phyloP scores from a whole-genome alignment of 2,329 filamentous ascomycete species.

The Torrubiellomyces zombiae region DNA sequence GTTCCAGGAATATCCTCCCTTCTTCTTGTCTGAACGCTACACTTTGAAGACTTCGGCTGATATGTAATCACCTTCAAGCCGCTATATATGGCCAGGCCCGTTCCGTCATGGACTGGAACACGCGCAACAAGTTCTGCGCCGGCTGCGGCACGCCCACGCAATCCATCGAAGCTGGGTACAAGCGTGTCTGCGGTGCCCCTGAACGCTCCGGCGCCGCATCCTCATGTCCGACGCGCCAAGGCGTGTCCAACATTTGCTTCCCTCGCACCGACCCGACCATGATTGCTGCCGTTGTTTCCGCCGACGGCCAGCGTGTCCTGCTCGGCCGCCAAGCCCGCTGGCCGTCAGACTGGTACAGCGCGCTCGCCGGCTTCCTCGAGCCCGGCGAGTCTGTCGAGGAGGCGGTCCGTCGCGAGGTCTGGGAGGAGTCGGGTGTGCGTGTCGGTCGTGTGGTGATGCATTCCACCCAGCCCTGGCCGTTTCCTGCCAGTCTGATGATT shows the following conservation, averaged over 20 bases:
- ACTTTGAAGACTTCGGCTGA: too few species aligned
- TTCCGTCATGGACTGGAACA: slow-evolving; percentile 86
- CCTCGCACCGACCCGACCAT: slow-evolving; percentile 87
- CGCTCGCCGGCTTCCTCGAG: slow-evolving; percentile 75
- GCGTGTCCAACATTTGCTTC: slow-evolving; percentile 81
- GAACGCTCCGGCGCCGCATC: slow-evolving; percentile 35
- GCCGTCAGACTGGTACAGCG: slow-evolving; percentile 75
- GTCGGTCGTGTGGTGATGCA: slow-evolving; percentile 68
- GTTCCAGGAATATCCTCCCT: neutral
- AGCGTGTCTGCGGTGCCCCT: slow-evolving; percentile 59
- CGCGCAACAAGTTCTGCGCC: slow-evolving; percentile 79
- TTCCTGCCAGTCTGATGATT: slow-evolving; percentile 73
- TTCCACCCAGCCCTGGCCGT: slow-evolving; percentile 77
- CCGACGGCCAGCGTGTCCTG: slow-evolving; percentile 60
- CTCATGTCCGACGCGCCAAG: slow-evolving; percentile 60
- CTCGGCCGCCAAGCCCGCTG: slow-evolving; percentile 75
- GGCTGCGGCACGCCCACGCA: slow-evolving; percentile 74
- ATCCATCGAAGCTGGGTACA: slow-evolving; percentile 63
- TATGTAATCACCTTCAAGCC: slow-evolving; percentile 32
- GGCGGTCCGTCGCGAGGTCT: slow-evolving; percentile 67
- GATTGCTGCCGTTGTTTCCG: slow-evolving; percentile 81
- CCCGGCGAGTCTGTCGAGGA: slow-evolving; percentile 76
- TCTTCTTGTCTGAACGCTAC: slow-evolving; percentile 1
- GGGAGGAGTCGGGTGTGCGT: slow-evolving; percentile 67
- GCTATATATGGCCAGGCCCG: slow-evolving; percentile 83